Evolutionary conservation across 805 yeast species (phyloP), one percentile per base, ranked within the genome.

Genomic region (Candida quercuum): DNA sequence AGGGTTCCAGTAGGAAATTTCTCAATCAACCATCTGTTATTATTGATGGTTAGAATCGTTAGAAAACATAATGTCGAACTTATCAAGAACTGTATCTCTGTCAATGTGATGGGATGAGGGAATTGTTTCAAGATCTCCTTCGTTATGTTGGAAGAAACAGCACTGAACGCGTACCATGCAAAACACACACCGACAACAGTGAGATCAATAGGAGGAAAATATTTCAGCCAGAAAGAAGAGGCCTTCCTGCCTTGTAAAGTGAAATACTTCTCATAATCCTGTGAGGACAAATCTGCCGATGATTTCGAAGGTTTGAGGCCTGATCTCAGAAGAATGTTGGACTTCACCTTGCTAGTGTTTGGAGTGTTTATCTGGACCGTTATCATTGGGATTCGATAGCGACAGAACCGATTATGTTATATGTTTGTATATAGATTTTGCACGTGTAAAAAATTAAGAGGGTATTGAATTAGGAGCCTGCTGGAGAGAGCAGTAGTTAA

Each of bases 61-160:
- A 59, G 18, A 18, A 78, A 45, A 45, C 93, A 83, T 42, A 84
- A 66, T 10, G 64, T 27, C 4, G 80, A 81, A 48, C 88, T 88
- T 49, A 86, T 66, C 22, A 82, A 51, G 54, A 91, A 91, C 64
- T 93, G 98, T 37, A 82, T 63, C 67, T 89, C 88, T 1, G 97
- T 87, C 40, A 93, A 71, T 1, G 95, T 81, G n/a, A 88, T 78
- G 1, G 99, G 96, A 57, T 78, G 85, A 32, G 73, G 72, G 60
- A 81, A 88, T 33, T 67, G 64, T 45, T 67, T 74, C 42, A 91
- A 64, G 33, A 91, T 86, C 33, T 79, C 66, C 58, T 91, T 91
- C 25, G 94, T 79, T 25, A 91, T 69, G 53, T 86, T 87, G 47
- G 81, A 82, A 3, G 95, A 83, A 8, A 89, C 60, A 9, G 94